Conservation (phyloP, 2,329 filamentous ascomycete species). For the Fusarium odoratissimum region DNA sequence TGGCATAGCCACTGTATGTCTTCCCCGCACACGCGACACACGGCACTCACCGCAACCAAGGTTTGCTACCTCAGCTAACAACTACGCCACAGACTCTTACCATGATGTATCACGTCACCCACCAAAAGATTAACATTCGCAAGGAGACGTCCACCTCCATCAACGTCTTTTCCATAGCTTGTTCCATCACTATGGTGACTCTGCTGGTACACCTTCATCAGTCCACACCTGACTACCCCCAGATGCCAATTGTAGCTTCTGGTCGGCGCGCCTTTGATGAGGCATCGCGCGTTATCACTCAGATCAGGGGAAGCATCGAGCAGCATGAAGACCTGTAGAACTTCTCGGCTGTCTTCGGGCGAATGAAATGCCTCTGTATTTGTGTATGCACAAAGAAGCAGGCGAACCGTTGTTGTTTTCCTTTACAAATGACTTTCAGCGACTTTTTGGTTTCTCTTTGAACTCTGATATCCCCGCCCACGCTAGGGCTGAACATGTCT, state of each 20-base stretch:
- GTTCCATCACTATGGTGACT: conserved; percentile 79
- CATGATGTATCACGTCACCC: conserved; percentile 79
- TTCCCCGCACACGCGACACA: conserved; percentile 9
- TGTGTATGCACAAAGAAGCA: not conserved
- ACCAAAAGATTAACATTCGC: conserved; percentile 82
- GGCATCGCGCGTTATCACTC: conserved; percentile 44
- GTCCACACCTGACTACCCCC: conserved; percentile 69
- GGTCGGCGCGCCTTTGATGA: conserved; percentile 51
- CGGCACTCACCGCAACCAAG: conserved; percentile 11
- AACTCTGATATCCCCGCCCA: conserved; percentile 33
- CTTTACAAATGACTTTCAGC: not conserved
- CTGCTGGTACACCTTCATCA: conserved; percentile 75
- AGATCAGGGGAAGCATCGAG: conserved; percentile 47
- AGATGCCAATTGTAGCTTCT: conserved; percentile 66
- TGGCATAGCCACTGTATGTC: conserved; percentile 75
- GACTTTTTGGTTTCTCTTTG: not conserved
- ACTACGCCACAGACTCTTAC: conserved; percentile 70
- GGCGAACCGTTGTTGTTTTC: not conserved
- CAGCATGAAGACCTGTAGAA: conserved; percentile 47
- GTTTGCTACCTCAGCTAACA: conserved; percentile 1
- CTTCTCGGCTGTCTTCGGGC: not conserved
- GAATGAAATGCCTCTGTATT: not conserved
- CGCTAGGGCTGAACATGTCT: not conserved
- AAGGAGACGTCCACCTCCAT: conserved; percentile 84
- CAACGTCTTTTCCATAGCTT: conserved; percentile 79